A percentile compares a stretch with the other conserved stretches of the same genome.
phyloP scores from a whole-genome alignment of 2,329 filamentous ascomycete genomes.

The Aspergillus novoparasiticus region DNA sequence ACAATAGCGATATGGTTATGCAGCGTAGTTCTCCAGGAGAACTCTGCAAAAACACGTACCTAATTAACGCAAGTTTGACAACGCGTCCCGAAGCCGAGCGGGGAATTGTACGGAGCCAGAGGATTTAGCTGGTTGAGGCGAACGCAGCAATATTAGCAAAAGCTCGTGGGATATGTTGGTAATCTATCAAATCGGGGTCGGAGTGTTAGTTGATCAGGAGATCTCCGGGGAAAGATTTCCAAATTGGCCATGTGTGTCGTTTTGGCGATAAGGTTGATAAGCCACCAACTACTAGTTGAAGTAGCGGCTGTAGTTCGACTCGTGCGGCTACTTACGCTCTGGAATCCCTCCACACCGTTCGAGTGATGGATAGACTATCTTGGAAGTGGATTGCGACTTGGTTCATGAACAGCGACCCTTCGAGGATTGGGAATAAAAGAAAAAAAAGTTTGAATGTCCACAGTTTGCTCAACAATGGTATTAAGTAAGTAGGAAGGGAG shows the following conservation, averaged over 20 bases:
- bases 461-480: not conserved
- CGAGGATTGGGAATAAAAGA: not conserved
- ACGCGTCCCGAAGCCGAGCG: not conserved
- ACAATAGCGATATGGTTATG: not conserved
- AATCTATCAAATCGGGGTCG: not conserved
- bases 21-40: not conserved
- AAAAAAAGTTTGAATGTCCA: not conserved
- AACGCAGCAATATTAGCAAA: not conserved
- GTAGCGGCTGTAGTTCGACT: not conserved
- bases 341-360: not conserved
- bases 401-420: too few species aligned
- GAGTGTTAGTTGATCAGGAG: slow-evolving; percentile 7
- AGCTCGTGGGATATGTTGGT: not conserved
- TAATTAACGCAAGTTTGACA: not conserved
- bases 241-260: slow-evolving; percentile 6
- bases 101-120: not conserved
- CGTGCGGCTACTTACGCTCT: not conserved
- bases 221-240: slow-evolving; percentile 8
- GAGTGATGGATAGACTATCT: not conserved
- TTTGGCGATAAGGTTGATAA: slow-evolving; percentile 14
- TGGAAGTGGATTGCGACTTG: not conserved
- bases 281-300: not conserved
- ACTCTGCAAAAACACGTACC: not conserved
- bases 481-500: not conserved
- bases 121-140: not conserved